phyloP scores from a whole-genome alignment of 331 rosid species.

The Stylosanthes scabra region DNA sequence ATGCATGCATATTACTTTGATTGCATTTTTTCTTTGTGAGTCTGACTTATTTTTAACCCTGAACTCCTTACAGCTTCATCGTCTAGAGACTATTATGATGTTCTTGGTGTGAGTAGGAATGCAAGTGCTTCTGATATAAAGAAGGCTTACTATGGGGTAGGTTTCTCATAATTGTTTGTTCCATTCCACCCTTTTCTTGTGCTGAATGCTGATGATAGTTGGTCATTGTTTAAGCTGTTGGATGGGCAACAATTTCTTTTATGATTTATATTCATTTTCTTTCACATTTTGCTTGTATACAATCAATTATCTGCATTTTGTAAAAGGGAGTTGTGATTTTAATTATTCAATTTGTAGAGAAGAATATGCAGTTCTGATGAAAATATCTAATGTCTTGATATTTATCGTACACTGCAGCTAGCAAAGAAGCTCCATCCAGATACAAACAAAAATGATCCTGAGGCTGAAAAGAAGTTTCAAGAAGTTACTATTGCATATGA shows the following conservation, averaged over 20 bases:
- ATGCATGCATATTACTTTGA: background rate
- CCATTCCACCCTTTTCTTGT: background rate
- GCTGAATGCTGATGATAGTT: background rate
- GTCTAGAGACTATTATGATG: slow-evolving; percentile 79
- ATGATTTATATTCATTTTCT: background rate
- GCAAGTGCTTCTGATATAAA: slow-evolving; percentile 85
- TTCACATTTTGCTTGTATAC: slow-evolving; percentile 3
- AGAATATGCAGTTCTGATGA: slow-evolving; percentile 5
- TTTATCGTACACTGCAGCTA: slow-evolving; percentile 54
- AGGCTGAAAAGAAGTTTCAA: slow-evolving; percentile 88
- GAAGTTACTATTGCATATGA: slow-evolving; percentile 88
- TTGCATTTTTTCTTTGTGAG: slow-evolving; percentile 3
- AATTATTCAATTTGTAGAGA: slow-evolving; percentile 1
- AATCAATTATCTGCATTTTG: slow-evolving; percentile 13
- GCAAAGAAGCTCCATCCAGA: slow-evolving; percentile 96
- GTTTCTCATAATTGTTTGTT: slow-evolving; percentile 40
- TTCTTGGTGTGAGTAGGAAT: slow-evolving; percentile 81
- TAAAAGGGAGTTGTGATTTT: slow-evolving; percentile 16
- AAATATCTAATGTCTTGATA: background rate
- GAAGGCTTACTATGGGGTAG: slow-evolving; percentile 96
- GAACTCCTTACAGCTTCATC: slow-evolving; percentile 58
- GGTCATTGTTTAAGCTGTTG: background rate
- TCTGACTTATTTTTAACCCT: slow-evolving; percentile 5
- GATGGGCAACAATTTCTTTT: slow-evolving; percentile 10
- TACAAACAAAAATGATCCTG: slow-evolving; percentile 89